Conservation (phyloP, 306 rosid genomes). For the Arachis hypogaea region DNA sequence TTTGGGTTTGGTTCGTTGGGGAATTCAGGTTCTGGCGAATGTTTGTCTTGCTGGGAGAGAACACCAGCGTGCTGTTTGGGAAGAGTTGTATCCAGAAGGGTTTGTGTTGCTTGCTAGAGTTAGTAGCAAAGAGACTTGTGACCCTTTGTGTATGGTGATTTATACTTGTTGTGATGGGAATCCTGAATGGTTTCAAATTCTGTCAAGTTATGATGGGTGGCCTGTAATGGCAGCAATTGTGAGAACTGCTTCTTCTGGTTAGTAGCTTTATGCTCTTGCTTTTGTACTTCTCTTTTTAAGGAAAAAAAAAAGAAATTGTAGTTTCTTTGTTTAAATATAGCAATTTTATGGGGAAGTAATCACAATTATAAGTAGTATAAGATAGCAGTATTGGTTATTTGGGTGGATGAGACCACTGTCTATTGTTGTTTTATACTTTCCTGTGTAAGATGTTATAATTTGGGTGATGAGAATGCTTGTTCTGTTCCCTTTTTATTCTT, state of each 20-base stretch:
- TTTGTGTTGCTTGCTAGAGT: slow-evolving; percentile 57
- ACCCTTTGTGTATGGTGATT: slow-evolving; percentile 73
- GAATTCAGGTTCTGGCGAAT: slow-evolving; percentile 81
- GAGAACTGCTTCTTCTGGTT: slow-evolving; percentile 62
- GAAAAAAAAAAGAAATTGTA: too few species aligned
- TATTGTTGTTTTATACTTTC: background rate
- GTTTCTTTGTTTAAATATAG: too few species aligned
- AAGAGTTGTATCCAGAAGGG: slow-evolving; percentile 44
- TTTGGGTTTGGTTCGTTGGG: slow-evolving; percentile 49
- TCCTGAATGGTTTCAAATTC: slow-evolving; percentile 44
- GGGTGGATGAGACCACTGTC: too few species aligned
- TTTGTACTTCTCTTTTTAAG: slow-evolving; percentile 4
- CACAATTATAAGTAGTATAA: too few species aligned
- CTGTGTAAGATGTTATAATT: background rate
- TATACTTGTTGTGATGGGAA: slow-evolving; percentile 60
- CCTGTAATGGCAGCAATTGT: slow-evolving; percentile 55
- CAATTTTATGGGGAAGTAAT: too few species aligned
- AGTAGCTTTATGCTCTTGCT: background rate
- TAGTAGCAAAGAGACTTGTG: slow-evolving; percentile 52
- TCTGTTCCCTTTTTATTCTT: background rate
- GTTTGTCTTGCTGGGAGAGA: slow-evolving; percentile 71
- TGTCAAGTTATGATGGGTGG: slow-evolving; percentile 56
- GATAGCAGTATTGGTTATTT: too few species aligned
- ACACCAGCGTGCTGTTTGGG: slow-evolving; percentile 70
- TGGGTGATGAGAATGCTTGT: background rate